These are phyloP conservation scores for Nothopassalora personata DNA, from an alignment of 2,329 filamentous ascomycete genomes.

Conservation along the genomic window DNA sequence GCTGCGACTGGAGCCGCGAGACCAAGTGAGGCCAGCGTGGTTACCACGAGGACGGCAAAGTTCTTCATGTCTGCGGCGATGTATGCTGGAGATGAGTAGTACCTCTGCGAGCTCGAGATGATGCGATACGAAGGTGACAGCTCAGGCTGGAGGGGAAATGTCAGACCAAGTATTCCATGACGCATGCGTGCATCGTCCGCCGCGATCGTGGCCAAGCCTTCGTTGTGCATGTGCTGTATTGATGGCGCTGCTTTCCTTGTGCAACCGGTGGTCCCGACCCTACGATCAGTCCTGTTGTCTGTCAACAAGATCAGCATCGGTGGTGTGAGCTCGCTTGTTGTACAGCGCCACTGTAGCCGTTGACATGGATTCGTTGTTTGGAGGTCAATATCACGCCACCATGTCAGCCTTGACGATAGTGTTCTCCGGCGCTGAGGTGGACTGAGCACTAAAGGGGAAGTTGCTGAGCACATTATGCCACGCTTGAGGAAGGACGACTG, in stretches of 20 bases:
- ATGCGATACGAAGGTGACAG: too few relatives aligned
- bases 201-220: background rate
- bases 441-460: background rate
- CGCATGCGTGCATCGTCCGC: too few relatives aligned
- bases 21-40: slow-evolving; percentile 8
- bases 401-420: background rate
- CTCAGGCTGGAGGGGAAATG: too few relatives aligned
- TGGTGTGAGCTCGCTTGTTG: background rate
- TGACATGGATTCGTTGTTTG: background rate
- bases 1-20: slow-evolving; percentile 11
- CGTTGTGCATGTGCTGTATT: background rate
- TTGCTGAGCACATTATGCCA: background rate
- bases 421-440: background rate
- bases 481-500: background rate
- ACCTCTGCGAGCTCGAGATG: too few relatives aligned
- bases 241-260: background rate
- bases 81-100: too few relatives aligned
- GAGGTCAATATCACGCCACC: background rate
- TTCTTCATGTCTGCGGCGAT: slow-evolving; percentile 9
- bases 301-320: background rate
- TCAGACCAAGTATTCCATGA: too few relatives aligned
- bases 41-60: slow-evolving; percentile 7
- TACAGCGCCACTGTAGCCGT: background rate
- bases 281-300: background rate
- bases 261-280: background rate